A percentile compares a stretch with the other conserved stretches of the same genome.
These are phyloP conservation scores for Crotalaria pallida DNA, from an alignment of 306 rosid genomes.

Conservation along the genomic window DNA sequence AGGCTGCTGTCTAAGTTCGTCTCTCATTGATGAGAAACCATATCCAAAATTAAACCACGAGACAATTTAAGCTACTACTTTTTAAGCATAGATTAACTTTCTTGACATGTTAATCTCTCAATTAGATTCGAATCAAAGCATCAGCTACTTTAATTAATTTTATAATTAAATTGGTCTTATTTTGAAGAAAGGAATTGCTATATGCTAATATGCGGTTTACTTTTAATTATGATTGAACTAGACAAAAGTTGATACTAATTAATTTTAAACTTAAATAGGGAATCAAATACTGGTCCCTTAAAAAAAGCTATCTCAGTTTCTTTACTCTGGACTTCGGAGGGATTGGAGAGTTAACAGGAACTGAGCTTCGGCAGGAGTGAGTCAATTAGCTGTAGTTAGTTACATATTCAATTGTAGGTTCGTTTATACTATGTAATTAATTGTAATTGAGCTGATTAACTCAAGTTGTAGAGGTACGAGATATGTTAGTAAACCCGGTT, in stretches of 20 bases:
- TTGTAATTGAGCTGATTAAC: too few species aligned
- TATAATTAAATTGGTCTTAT: background rate
- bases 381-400: background rate
- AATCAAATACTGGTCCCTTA: background rate
- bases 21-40: background rate
- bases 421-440: too few species aligned
- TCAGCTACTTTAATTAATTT: background rate
- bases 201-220: background rate
- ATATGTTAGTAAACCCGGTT: too few species aligned
- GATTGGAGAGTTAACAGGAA: background rate
- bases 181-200: background rate
- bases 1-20: background rate
- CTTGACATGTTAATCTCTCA: background rate
- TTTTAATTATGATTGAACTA: slow-evolving; percentile 3
- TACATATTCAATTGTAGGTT: background rate
- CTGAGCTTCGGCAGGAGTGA: background rate
- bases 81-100: background rate
- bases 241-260: slow-evolving; percentile 18
- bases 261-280: background rate
- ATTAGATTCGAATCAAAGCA: slow-evolving; percentile 19
- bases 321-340: background rate
- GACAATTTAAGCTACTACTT: too few species aligned
- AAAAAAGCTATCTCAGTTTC: background rate
- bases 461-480: too few species aligned
- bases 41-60: background rate